Percentiles rank a stretch among this genome's conserved stretches.
Evolutionary conservation across 805 yeast genomes (phyloP).

Genomic region (Saturnispora hagleri): DNA sequence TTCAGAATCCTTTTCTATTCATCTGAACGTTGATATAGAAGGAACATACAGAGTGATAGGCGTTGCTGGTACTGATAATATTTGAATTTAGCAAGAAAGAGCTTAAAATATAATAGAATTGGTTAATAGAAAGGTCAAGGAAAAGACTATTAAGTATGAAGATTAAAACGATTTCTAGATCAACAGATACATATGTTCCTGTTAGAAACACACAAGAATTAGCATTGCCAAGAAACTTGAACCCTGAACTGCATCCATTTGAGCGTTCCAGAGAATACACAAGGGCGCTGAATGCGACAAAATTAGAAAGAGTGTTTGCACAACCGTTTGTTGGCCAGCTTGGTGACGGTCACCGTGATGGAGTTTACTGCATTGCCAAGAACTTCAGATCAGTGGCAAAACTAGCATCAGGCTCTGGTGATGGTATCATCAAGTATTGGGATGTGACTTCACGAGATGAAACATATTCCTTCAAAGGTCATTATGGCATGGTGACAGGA

Average conservation of each 20-base stretch:
- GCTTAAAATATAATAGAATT: not conserved
- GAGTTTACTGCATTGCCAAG: constrained; percentile 80
- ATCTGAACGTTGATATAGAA: not conserved
- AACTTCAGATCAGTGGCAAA: constrained; percentile 60
- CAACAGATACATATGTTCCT: constrained; percentile 88
- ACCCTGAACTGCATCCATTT: constrained; percentile 93
- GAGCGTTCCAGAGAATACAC: constrained; percentile 96
- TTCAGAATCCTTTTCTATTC: not conserved
- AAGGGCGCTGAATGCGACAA: constrained; percentile 89
- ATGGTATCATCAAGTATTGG: constrained; percentile 93
- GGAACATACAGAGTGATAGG: not conserved
- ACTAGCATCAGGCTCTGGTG: constrained; percentile 89
- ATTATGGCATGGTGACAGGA: constrained; percentile 83
- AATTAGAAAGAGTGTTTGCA: constrained; percentile 93
- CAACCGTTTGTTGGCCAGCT: constrained; percentile 93
- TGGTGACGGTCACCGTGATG: constrained; percentile 93
- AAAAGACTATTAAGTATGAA: constrained; percentile 39
- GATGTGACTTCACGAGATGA: constrained; percentile 75
- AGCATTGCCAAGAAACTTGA: constrained; percentile 76
- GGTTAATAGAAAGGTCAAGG: not conserved
- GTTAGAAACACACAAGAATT: constrained; percentile 85
- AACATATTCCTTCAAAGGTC: constrained; percentile 72
- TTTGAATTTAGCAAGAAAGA: not conserved
- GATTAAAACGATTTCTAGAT: constrained; percentile 80
- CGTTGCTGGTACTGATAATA: not conserved